phyloP scores from a whole-genome alignment of 306 rosid species.

The Casuarina equisetifolia region DNA sequence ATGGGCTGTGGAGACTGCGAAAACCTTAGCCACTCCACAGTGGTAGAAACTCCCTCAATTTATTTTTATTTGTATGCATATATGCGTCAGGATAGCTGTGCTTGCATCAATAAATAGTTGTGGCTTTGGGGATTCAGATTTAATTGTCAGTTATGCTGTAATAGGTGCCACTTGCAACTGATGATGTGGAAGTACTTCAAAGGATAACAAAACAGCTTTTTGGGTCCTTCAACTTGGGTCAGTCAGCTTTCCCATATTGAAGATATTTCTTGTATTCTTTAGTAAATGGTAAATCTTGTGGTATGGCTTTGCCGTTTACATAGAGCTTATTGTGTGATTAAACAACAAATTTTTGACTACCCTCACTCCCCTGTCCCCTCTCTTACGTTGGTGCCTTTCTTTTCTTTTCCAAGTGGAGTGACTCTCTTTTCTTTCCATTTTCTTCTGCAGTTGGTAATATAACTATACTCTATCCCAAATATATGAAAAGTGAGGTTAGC shows the following conservation, averaged over 20 bases:
- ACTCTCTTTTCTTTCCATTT: not conserved
- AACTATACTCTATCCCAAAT: not conserved
- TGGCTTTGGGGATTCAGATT: slow-evolving; percentile 28
- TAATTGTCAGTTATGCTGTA: slow-evolving; percentile 26
- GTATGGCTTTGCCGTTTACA: not conserved
- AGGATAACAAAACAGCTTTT: slow-evolving; percentile 73
- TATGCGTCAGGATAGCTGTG: not conserved
- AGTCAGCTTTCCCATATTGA: slow-evolving; percentile 11
- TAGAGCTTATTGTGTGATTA: not conserved
- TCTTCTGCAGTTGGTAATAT: not conserved
- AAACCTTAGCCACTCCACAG: slow-evolving; percentile 85
- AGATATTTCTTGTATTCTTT: not conserved
- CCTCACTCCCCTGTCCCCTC: not conserved
- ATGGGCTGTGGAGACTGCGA: slow-evolving; percentile 98
- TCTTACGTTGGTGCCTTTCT: not conserved
- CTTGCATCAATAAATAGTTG: slow-evolving; percentile 17
- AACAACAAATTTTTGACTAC: not conserved
- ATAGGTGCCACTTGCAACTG: slow-evolving; percentile 88
- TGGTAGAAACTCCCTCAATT: slow-evolving; percentile 49
- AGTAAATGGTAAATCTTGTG: not conserved
- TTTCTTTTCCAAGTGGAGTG: not conserved
- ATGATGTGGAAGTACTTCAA: slow-evolving; percentile 77
- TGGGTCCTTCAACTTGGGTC: slow-evolving; percentile 75
- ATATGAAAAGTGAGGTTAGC: not conserved
- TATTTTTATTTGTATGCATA: slow-evolving; percentile 6